Conservation (phyloP, 129 eudicot genomes). For the Chrysanthemum seticuspe region DNA sequence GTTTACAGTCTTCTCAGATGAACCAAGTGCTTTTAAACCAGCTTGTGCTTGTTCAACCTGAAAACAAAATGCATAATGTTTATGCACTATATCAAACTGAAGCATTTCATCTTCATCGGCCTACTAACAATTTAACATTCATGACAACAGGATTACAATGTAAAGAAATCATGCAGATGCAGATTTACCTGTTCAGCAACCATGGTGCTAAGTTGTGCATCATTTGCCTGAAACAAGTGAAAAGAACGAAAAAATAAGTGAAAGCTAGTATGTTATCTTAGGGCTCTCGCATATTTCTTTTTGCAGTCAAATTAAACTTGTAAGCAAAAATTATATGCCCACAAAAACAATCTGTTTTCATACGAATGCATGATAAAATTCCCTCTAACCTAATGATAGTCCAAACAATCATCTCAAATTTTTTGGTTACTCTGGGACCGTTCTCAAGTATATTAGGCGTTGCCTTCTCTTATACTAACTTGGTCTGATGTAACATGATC, state of each 20-base stretch:
- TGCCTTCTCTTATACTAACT: no score
- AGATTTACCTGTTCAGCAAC: constrained; percentile 92
- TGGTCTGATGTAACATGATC: no score
- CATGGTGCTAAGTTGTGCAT: constrained; percentile 99
- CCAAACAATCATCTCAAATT: no score
- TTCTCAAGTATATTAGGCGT: no score
- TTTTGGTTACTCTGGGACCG: no score
- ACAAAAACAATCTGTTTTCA: no score
- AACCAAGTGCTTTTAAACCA: constrained; percentile 81
- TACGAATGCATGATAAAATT: no score
- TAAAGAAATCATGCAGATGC: neutral
- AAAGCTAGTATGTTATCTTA: constrained; percentile 1
- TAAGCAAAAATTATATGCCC: no score
- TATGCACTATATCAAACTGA: neutral
- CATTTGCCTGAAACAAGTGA: constrained; percentile 70
- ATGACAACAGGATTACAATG: neutral
- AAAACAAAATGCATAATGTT: constrained; percentile 23
- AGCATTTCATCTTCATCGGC: no score
- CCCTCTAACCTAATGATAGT: no score
- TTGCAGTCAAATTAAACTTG: neutral
- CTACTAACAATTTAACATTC: constrained; percentile 9
- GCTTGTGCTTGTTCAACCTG: constrained; percentile 99
- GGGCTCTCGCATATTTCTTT: constrained; percentile 1
- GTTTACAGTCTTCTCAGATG: constrained; percentile 65
- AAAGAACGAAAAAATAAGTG: neutral